Percentiles rank a stretch among this genome's conserved stretches.
Evolutionary conservation across 352 stramenopile species (phyloP).

Genomic region (Sclerospora graminicola): DNA sequence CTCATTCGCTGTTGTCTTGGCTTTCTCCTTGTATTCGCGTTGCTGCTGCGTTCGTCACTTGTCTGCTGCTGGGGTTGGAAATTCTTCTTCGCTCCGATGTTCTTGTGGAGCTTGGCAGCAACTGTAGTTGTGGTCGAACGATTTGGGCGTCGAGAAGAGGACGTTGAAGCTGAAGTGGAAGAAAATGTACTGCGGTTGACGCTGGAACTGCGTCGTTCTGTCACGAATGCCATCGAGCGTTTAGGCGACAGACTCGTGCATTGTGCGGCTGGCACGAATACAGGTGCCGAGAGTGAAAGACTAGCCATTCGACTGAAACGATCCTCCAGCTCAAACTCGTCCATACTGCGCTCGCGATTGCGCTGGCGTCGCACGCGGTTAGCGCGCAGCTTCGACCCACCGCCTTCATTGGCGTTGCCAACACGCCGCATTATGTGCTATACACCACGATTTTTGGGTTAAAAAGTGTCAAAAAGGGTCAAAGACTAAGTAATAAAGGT

Average conservation of each 20-base stretch:
- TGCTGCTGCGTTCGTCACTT: neutral
- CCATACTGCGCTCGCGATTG: slow-evolving; percentile 33
- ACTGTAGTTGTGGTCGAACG: slow-evolving; percentile 7
- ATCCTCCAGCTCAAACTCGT: slow-evolving; percentile 53
- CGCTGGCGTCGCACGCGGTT: slow-evolving; percentile 48
- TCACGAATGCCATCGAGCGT: slow-evolving; percentile 48
- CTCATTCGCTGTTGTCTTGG: slow-evolving; percentile 48
- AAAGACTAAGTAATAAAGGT: too few species aligned
- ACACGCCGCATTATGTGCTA: too few species aligned
- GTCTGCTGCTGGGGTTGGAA: slow-evolving; percentile 5
- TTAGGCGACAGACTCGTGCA: slow-evolving; percentile 2
- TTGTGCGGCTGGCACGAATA: slow-evolving; percentile 33
- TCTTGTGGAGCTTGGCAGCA: slow-evolving; percentile 17
- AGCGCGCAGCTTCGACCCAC: slow-evolving; percentile 44
- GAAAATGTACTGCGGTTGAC: neutral
- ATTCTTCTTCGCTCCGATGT: slow-evolving; percentile 9
- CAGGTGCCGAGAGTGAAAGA: slow-evolving; percentile 38
- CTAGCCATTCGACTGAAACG: slow-evolving; percentile 30
- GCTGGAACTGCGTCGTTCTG: slow-evolving; percentile 14
- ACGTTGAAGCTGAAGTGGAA: neutral
- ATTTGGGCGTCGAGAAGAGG: slow-evolving; percentile 3
- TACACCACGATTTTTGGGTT: too few species aligned
- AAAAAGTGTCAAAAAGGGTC: too few species aligned
- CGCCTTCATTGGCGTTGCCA: too few species aligned
- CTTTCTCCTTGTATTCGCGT: slow-evolving; percentile 13